Base-by-base conservation (phyloP, 352 stramenopile genomes). In the Lagenidium giganteum region DNA sequence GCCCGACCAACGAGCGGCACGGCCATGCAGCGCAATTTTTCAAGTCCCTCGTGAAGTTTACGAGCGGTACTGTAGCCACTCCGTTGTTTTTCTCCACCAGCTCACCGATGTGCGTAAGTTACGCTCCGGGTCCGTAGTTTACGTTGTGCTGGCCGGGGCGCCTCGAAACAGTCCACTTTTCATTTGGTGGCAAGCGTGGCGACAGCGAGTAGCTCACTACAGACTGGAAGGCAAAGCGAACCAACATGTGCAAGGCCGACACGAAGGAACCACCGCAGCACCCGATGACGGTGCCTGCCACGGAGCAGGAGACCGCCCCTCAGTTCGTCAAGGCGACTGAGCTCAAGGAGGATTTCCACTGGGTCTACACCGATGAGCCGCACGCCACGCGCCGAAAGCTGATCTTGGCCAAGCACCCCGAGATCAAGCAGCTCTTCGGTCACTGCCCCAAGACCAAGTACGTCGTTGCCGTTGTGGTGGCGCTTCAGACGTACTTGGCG, bases 401-500 rank as follows among this genome's bases (percentile, higher is more conserved):
- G 39, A 93, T 92, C 50, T 64, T 89, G 48, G 73, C 79, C 51
- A 91, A 94, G 54, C 80, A 97, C 58, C 90, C 87, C 35, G 56
- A 93, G 54, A 83, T 96, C 20, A 95, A 95, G 53, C 76, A 92
- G 56, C 74, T 96, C 26, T 95, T 95, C 48, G 87, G 88, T 39
- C 74, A 75, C 54, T 83, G 70, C 43, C 78, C 67, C 54, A 76
- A 75, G 54, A 94, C 80, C 30, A 96, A 96, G 56, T 96, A 95
- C 70, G 76, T 94, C 34, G 69, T 94, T 3, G 27, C 58, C 2
- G 59, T 63, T 8, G 77, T 83, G 11, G 74, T 97, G 8, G 46
- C 62, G 23, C 57, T 95, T 37, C 91, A 97, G 68, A 79, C 91
- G 28, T 70, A 76, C 31, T 73, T 84, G 28, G 75, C 87, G 14